Evolutionary conservation across 345 rosid species (phyloP), one percentile per base, ranked within the genome.

Genomic region (Adansonia digitata): DNA sequence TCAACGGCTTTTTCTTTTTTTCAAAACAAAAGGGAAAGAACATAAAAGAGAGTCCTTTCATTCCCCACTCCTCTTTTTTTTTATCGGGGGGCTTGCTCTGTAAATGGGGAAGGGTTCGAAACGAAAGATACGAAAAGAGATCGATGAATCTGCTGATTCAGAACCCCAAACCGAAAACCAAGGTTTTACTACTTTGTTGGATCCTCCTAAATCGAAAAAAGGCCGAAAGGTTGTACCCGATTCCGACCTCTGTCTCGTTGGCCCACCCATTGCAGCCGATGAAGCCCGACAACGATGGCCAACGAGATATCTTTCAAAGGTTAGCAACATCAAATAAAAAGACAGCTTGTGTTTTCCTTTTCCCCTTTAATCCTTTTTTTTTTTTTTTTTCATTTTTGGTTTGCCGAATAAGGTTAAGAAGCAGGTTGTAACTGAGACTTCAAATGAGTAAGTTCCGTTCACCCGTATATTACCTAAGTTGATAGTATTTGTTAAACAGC

Each of bases 231-330:
- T 48, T 69, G 59, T 48, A 5, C 5, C 9, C 17, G 59, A 69
- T 53, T 49, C 56, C 42, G 59, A 69, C 17, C 73, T 48, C 9
- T 48, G 43, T 69, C 43, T 69, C 26, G 27, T 48, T 4, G 59
- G 59, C 2, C 59, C 43, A 48, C 40, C 72, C 26, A 69, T 69
- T 31, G 7, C 27, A 2, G 27, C 73, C 0, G 24, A 31, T 48
- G 43, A 48, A 49, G 73, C 73, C 26, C 59, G 43, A 48, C 26
- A 17, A 29, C 57, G 72, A 46, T 69, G 72, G 73, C 59, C 59
- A 2, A 10, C 0, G 26, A 69, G 73, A 29, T 69, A 69, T 49
- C 59, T 26, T 42, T 48, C 27, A 4, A 69, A 48, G 17, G 59
- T 48, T 9, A 29, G 57, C 42, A 4, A 2, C 17, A 48, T 17